Base-by-base conservation (phyloP, 805 yeast species). In the Teunomyces stri region DNA sequence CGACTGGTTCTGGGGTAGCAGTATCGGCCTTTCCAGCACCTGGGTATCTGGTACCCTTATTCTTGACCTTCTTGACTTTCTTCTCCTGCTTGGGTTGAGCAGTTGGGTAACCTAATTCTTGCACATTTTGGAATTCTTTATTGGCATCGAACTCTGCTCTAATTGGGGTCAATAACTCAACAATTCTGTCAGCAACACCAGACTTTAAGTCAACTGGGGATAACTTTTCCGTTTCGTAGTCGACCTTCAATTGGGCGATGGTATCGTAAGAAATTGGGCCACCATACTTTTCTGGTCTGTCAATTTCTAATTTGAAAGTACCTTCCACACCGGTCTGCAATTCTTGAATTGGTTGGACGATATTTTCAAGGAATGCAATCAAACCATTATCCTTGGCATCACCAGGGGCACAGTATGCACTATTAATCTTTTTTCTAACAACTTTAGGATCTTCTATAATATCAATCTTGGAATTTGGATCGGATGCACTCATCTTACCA, bases 401-500 rank as follows among this genome's bases (percentile, higher is more conserved):
- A 61, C 98, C 98, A 21, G 98, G 97, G 20, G 96, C 91, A 74
- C 97, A 94, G 76, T 79, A 92, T 1, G 99, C 99, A 60, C 87
- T 80, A 58, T 82, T 81, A 58, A 94, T 82, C 79, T 94, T 94
- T 84, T 92, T 92, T 71, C 83, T 86, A 48, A 94, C 94, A 28
- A 72, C 69, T 63, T 87, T 87, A 57, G 97, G 96, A 42, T 86
- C 92, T 68, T 94, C 99, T 51, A 91, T 72, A 31, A 94, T 68
- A 62, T 94, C 99, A 54, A 94, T 90, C 72, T 94, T 94, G 48
- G 98, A 91, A 76, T 90, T 94, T 59, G 99, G 97, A 73, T 94
- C 99, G 30, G 97, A 89, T 2, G 99, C 97, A 59, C 97, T 89
- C 99, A 94, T 94, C 67, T 94, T 94, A 61, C 95, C 99, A 59